Base-by-base conservation (phyloP, 352 stramenopile genomes). In the Pythium plurisporium region DNA sequence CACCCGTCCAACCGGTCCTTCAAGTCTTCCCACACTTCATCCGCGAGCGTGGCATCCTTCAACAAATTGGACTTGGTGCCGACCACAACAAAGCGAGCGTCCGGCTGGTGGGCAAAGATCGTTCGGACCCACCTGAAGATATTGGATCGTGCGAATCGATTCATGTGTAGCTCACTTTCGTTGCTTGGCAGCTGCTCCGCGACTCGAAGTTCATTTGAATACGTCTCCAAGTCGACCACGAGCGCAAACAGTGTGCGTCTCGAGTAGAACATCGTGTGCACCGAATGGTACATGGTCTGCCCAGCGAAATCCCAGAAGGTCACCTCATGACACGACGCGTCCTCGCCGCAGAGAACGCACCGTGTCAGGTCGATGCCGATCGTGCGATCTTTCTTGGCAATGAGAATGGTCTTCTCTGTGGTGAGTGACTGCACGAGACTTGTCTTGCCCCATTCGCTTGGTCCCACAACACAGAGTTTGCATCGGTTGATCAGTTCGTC, bases 11-110 rank as follows among this genome's bases (percentile, higher is more conserved):
- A 23, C 0, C 50, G 50, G n/a, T 41, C 37, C 19, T 44, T 9
- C 6, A 57, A 19, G 20, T 57, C 50, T 17, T 41, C 10, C 50
- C 50, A 57, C 4, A 57, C 26, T 14, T 57, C 38, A 14, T 41
- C 34, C 0, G 20, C 34, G 20, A 41, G 34, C 9, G 6, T n/a
- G 14, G 34, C 14, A 41, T 41, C 34, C 34, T 41, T n/a, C 34
- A 41, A 41, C 14, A 41, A n/a, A 15, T n/a, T 41, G 9, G 34
- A 14, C 20, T 41, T 41, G 10, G 34, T 41, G 8, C 34, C 34
- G 14, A 41, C 34, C 9, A 41, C 14, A 3, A 41, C 14, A n/a
- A 41, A 41, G 9, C 34, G 34, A 3, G 34, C 34, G 34, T 41
- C 34, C 20, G 34, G 34, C 34, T 41, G 34, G 9, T 41, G 34